Conservation (phyloP, 2,329 filamentous ascomycete genomes). For the Aspergillus glaucus region DNA sequence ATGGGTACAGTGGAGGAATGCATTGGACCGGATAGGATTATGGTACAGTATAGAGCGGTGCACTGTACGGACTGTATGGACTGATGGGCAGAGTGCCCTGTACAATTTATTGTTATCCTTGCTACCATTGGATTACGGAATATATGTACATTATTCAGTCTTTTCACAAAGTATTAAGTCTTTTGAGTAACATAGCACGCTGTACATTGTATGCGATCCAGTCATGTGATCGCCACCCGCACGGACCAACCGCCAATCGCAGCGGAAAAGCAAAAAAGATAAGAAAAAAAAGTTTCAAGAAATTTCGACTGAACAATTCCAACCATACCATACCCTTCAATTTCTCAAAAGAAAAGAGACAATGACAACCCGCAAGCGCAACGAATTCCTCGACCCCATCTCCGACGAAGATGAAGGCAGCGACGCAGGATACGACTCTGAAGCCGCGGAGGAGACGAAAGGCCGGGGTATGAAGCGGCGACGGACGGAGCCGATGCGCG, state of each 20-base stretch:
- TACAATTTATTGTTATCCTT: no score
- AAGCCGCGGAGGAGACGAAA: conserved; percentile 38
- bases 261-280: conserved; percentile 9
- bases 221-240: conserved; percentile 1
- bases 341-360: background rate
- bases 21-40: background rate
- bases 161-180: background rate
- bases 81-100: no score
- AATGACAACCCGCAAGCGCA: conserved; percentile 33
- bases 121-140: background rate
- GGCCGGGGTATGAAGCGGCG: conserved; percentile 28
- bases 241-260: conserved; percentile 10
- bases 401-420: conserved; percentile 33
- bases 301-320: background rate
- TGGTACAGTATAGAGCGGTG: no score
- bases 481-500: conserved; percentile 18
- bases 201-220: background rate
- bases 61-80: no score
- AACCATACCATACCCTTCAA: background rate
- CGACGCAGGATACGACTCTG: conserved; percentile 41
- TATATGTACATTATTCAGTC: background rate
- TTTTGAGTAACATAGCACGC: no score
- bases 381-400: conserved; percentile 34
- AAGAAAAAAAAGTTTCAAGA: background rate
- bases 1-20: background rate